Evolutionary conservation across 2,329 filamentous ascomycete genomes (phyloP), one percentile per base, ranked within the genome.

Genomic region (Purpureocillium takamizusanense): DNA sequence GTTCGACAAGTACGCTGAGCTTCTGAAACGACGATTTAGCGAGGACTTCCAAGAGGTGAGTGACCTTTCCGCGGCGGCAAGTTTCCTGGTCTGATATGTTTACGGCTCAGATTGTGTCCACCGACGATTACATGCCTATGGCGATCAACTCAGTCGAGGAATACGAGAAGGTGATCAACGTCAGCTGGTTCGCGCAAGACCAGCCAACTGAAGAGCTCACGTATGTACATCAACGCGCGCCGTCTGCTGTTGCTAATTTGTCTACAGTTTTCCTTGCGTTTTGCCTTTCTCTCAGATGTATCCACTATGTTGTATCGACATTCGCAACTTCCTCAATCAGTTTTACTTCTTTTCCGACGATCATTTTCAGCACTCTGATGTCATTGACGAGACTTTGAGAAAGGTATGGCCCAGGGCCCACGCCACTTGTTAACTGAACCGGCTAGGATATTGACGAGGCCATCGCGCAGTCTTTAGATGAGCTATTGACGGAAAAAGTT

Each of bases 121-220:
- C 87, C 1, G 92, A 98, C 57, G 92, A 98, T 61, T 98, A 98
- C 62, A 98, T 98, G 90, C 94, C 92, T 3, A 97, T 98, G 92
- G 86, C 87, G 2, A 94, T 97, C 57, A 86, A 88, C 52, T 88
- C 83, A 15, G 63, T 74, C 13, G 89, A 95, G 51, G 89, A 97
- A 54, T 97, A 94, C 55, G 86, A 94, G 52, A 95, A 95, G 53
- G 90, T 98, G 28, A 78, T 95, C 46, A 92, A 88, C 44, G 88
- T 97, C 43, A 94, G 85, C 63, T 98, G 90, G 90, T 97, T 95
- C 59, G 82, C 77, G 1, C 89, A 89, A 32, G 87, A 94, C 25
- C 87, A 85, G 50, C 66, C 80, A 14, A 65, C 75, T 23, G 79
- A 89, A 43, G 78, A 92, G 49, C 74, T 95, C 51, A 80, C 73